Conservation (phyloP, 2,329 filamentous ascomycete genomes). For the Fusarium coicis region DNA sequence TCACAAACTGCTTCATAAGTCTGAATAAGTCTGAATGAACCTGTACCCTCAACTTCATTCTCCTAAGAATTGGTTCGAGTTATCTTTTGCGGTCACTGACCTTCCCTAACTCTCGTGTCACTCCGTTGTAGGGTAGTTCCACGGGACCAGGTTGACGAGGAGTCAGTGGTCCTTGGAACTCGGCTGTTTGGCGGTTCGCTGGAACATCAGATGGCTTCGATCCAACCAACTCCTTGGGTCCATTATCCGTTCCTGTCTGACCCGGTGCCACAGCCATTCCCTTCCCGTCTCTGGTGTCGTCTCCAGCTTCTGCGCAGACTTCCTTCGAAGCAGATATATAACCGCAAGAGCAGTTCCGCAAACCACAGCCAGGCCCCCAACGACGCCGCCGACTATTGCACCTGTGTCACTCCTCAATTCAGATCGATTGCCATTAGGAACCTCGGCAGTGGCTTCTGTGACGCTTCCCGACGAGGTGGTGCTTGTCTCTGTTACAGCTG, state of each 20-base stretch:
- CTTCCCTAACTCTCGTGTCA: not conserved
- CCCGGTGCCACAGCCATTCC: accelerated
- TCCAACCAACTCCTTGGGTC: not conserved
- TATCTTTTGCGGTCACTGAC: not conserved
- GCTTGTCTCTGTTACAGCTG: not conserved
- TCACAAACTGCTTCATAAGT: not conserved
- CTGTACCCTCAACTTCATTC: not conserved
- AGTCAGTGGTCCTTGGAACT: not conserved
- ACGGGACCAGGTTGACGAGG: not conserved
- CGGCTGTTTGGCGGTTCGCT: not conserved
- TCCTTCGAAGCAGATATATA: not conserved
- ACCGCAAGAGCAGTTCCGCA: not conserved
- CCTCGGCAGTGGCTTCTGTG: not conserved
- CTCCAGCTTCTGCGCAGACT: not conserved
- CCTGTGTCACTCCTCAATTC: conserved; percentile 39
- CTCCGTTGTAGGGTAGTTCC: not conserved
- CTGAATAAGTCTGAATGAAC: not conserved
- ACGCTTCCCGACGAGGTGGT: conserved; percentile 1
- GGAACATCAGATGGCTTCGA: not conserved
- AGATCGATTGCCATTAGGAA: not conserved
- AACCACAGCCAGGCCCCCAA: conserved; percentile 50
- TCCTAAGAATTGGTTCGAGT: not conserved
- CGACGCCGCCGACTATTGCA: conserved; percentile 49
- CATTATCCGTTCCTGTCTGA: not conserved
- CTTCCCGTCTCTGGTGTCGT: not conserved